Evolutionary conservation across 2,329 filamentous ascomycete genomes (phyloP).

Genomic region (Aspergillus versicolor): DNA sequence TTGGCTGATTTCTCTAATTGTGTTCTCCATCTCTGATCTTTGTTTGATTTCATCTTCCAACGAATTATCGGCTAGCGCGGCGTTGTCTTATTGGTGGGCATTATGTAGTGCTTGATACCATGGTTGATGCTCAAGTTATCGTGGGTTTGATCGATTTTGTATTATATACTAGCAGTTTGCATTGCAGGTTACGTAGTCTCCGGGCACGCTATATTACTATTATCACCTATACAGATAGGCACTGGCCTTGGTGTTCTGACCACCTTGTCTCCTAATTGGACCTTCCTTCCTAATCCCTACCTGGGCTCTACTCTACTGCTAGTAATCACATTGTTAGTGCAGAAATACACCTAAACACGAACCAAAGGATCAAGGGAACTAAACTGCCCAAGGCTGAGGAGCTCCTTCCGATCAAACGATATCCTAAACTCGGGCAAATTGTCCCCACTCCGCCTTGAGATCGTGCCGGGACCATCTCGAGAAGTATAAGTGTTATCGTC

Average conservation of each 20-base stretch:
- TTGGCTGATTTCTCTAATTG: background rate
- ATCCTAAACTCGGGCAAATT: slow-evolving; percentile 18
- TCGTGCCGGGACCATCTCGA: background rate
- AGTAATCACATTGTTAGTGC: too few species aligned
- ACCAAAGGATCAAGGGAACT: slow-evolving; percentile 13
- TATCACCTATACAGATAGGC: too few species aligned
- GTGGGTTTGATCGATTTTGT: background rate
- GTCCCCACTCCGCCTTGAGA: background rate
- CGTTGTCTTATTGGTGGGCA: background rate
- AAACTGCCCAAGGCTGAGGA: slow-evolving; percentile 20
- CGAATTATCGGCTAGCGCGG: slow-evolving; percentile 5
- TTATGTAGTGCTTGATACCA: background rate
- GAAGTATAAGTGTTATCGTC: background rate
- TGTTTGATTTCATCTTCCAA: background rate
- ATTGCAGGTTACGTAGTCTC: background rate
- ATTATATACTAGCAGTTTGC: background rate
- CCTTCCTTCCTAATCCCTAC: too few species aligned
- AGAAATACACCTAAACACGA: background rate
- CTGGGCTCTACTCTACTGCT: too few species aligned
- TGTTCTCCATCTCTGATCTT: background rate
- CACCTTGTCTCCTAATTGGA: too few species aligned
- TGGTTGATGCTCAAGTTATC: background rate
- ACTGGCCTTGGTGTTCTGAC: too few species aligned
- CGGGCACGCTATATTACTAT: too few species aligned
- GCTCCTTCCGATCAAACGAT: slow-evolving; percentile 27